Base-by-base conservation (phyloP, 805 yeast species). In the Kockiozyma suomiensis region DNA sequence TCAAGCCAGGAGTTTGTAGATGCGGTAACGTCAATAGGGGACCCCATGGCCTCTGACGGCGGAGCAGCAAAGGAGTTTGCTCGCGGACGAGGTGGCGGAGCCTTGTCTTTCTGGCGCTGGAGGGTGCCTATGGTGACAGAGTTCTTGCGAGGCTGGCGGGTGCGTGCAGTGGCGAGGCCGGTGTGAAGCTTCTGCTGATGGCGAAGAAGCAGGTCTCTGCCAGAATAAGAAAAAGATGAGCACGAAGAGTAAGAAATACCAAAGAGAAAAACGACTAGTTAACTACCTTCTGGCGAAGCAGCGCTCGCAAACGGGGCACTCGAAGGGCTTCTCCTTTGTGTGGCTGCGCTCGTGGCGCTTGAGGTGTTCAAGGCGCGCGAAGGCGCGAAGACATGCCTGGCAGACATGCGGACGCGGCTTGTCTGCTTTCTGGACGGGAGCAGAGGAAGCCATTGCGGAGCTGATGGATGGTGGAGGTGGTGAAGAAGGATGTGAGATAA, bases 351-450 rank as follows among this genome's bases (percentile, higher is more conserved):
- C 75, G 73, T 91, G 97, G 33, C 80, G 71, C 40, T 75, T 72
- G 49, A 76, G 70, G 58, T 76, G 80, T 66, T 76, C 80, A 65
- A 72, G 72, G 25, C 80, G 74, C 76, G 97, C 99, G 81, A 94
- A 94, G 1, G 96, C 96, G 61, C 99, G 80, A 1, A 97, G 90
- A 72, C 99, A 94, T 3, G 90, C 87, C 1, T 87, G 74, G 73
- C 99, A 94, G 10, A 89, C 81, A 70, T 90, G 96, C 0, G 98
- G 98, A 59, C 98, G 79, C 13, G 98, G 98, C 72, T 91, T 91
- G 70, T 90, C 96, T 0, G 97, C 90, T 73, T 90, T 89, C 37
- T 26, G 54, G 25, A 40, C 53, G 33, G 45, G 3, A 2, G 47
- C 28, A 0, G 58, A 12, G 41, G 38, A 30, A 21, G 45, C 23